Conservation (phyloP, 202 grass and related monocot species). For the Brachypodium distachyon region DNA sequence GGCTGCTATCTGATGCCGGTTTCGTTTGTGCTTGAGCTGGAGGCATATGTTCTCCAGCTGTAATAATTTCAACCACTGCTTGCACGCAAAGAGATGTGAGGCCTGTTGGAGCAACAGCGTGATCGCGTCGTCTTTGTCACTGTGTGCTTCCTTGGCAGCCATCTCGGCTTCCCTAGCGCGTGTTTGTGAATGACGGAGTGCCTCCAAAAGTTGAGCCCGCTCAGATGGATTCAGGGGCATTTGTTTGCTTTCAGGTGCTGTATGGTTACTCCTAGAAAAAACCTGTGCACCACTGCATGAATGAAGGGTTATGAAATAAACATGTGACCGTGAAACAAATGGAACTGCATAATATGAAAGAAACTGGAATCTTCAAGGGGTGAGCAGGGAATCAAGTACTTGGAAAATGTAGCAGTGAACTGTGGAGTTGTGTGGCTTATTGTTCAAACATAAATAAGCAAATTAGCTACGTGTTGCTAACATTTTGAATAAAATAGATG, state of each 20-base stretch:
- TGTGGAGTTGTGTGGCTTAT: background rate
- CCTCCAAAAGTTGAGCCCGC: slow-evolving; percentile 50
- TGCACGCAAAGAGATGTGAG: slow-evolving; percentile 76
- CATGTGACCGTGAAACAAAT: background rate
- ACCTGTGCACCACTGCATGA: slow-evolving; percentile 4
- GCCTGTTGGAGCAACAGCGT: slow-evolving; percentile 63
- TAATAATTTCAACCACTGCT: slow-evolving; percentile 73
- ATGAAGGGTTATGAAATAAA: background rate
- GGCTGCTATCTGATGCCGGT: slow-evolving; percentile 38
- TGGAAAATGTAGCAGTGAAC: background rate
- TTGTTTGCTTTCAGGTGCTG: slow-evolving; percentile 1
- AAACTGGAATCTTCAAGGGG: background rate
- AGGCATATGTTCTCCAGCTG: slow-evolving; percentile 74
- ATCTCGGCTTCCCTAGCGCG: slow-evolving; percentile 77
- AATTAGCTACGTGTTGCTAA: background rate
- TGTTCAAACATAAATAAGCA: background rate
- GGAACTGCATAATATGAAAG: background rate
- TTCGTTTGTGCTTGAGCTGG: slow-evolving; percentile 46
- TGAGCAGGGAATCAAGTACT: background rate
- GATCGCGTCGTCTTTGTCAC: slow-evolving; percentile 61
- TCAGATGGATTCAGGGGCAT: background rate
- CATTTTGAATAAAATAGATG: background rate
- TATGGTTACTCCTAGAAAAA: background rate
- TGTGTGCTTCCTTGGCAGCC: slow-evolving; percentile 41
- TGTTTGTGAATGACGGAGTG: slow-evolving; percentile 77